Conservation (phyloP, 768 basidiomycete genomes). For the Auricularia heimuer region DNA sequence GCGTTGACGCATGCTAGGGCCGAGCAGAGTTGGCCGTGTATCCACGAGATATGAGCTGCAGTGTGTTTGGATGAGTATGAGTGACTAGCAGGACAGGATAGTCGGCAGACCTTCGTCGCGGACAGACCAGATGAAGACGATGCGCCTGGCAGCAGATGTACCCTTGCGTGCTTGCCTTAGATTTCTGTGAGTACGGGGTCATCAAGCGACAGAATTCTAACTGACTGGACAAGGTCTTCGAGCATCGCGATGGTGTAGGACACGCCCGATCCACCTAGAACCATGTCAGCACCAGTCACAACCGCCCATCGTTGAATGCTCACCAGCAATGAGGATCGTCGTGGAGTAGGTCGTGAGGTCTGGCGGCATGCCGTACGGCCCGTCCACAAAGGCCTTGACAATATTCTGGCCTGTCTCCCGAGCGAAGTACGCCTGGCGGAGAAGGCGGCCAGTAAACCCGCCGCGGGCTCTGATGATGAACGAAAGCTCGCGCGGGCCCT, state of each 20-base stretch:
- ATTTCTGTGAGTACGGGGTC: conserved; percentile 14
- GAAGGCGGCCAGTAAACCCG: conserved; percentile 49
- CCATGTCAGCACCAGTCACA: not conserved
- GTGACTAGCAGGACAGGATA: not conserved
- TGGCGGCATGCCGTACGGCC: conserved; percentile 44
- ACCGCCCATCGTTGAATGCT: conserved; percentile 8
- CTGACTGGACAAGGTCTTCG: conserved; percentile 33
- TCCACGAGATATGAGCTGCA: not conserved
- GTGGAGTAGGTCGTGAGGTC: conserved; percentile 33
- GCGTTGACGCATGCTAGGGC: not conserved
- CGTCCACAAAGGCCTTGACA: conserved; percentile 45
- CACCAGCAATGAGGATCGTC: conserved; percentile 42
- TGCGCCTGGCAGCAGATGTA: conserved; percentile 20
- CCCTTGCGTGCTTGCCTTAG: conserved; percentile 14
- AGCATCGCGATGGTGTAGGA: conserved; percentile 38
- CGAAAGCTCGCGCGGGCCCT: conserved; percentile 26
- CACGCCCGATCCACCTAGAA: conserved; percentile 39
- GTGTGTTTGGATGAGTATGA: not conserved
- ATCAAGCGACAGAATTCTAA: not conserved
- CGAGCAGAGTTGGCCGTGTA: not conserved
- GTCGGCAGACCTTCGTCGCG: conserved; percentile 25
- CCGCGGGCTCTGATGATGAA: conserved; percentile 52
- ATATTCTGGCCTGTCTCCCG: conserved; percentile 20
- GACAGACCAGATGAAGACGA: conserved; percentile 36
- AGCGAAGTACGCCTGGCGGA: conserved; percentile 15